A percentile compares a stretch with the other conserved stretches of the same genome.
Conservation (phyloP, 495 filamentous ascomycete genomes). For the Hyaloscypha finlandica region DNA sequence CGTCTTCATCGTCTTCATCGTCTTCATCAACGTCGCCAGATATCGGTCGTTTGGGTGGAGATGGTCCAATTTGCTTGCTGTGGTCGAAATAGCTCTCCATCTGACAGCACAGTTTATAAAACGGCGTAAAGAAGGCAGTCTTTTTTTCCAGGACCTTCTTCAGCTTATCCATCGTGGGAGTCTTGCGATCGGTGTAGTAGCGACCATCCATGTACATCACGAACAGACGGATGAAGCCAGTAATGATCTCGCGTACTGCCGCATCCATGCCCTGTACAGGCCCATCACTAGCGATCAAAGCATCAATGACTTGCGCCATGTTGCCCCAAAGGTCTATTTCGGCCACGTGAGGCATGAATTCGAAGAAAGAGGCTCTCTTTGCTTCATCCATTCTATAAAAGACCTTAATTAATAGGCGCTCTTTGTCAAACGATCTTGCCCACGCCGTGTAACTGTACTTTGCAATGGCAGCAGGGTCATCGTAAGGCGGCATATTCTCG, state of each 20-base stretch:
- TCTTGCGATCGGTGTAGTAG: constrained; percentile 9
- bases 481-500: constrained; percentile 10
- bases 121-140: constrained; percentile 3
- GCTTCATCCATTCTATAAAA: constrained; percentile 9
- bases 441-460: constrained; percentile 14
- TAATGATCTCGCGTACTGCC: constrained; percentile 13
- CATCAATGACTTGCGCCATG: constrained; percentile 21
- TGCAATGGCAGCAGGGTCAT: constrained; percentile 23
- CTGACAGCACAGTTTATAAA: constrained; percentile 18
- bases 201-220: constrained; percentile 26
- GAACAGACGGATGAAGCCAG: constrained; percentile 21
- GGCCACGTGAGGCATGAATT: constrained; percentile 13
- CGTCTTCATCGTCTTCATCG: constrained; percentile 20
- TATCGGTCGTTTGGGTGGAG: background rate
- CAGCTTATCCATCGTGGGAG: background rate
- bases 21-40: constrained; percentile 11
- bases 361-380: constrained; percentile 5
- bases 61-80: background rate
- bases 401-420: constrained; percentile 25
- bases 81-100: constrained; percentile 9
- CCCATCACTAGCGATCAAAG: background rate
- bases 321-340: constrained; percentile 24
- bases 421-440: constrained; percentile 16
- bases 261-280: constrained; percentile 26
- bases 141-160: background rate